phyloP scores from a whole-genome alignment of 2,329 filamentous ascomycete species.

The Penicillium nordicum region DNA sequence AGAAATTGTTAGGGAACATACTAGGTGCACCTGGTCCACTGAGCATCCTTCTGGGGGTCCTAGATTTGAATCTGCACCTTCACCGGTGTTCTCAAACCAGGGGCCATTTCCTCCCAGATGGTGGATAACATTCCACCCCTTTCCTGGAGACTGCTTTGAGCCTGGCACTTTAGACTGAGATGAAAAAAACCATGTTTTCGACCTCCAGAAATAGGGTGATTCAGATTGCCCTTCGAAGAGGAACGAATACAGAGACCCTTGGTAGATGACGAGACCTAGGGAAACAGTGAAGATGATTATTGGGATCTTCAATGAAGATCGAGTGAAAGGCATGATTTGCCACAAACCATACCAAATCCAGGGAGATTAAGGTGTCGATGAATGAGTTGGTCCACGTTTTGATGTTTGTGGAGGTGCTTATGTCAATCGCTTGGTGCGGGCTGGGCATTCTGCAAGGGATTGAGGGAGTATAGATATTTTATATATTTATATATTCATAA shows the following conservation, averaged over 20 bases:
- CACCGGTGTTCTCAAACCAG: slow-evolving; percentile 51
- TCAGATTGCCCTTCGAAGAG: neutral
- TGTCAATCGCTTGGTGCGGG: neutral
- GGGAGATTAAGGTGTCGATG: neutral
- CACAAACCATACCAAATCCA: neutral
- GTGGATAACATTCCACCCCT: slow-evolving; percentile 50
- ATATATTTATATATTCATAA: neutral
- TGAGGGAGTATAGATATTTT: neutral
- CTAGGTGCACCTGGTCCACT: slow-evolving; percentile 59
- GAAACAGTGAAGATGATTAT: neutral
- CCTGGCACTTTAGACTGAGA: neutral
- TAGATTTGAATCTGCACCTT: slow-evolving; percentile 38
- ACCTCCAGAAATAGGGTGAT: slow-evolving; percentile 16
- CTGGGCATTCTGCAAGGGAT: neutral
- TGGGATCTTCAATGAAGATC: neutral
- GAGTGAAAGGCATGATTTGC: neutral
- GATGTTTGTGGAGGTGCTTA: neutral
- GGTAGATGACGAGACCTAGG: neutral
- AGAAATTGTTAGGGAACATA: slow-evolving; percentile 23
- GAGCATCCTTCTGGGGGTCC: slow-evolving; percentile 48
- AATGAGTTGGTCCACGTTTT: neutral
- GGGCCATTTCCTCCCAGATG: slow-evolving; percentile 56
- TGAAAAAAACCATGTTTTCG: slow-evolving; percentile 22
- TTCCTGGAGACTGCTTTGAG: neutral
- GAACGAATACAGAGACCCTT: neutral